Conservation (phyloP, 768 basidiomycete species). For the Roridomyces roridus region DNA sequence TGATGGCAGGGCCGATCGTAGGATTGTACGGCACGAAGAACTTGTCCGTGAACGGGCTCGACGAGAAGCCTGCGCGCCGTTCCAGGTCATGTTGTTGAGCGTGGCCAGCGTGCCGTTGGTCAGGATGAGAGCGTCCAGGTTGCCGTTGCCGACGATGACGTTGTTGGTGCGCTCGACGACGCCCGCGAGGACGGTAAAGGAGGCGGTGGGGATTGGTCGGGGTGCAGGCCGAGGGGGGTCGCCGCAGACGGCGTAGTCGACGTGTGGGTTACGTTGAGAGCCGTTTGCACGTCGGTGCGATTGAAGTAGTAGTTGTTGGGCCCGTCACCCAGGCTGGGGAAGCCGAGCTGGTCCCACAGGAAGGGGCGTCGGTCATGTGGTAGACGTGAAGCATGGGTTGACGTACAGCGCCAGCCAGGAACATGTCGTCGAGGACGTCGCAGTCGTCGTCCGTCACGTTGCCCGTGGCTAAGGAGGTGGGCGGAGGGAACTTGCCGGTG, state of each 20-base stretch:
- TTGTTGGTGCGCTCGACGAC: too few relatives aligned
- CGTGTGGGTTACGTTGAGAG: too few relatives aligned
- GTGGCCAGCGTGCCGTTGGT: constrained; percentile 12
- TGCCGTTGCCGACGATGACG: constrained; percentile 8
- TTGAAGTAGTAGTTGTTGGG: too few relatives aligned
- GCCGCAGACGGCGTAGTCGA: too few relatives aligned
- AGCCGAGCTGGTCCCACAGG: constrained; percentile 6
- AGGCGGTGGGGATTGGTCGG: too few relatives aligned
- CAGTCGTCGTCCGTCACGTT: constrained; percentile 3
- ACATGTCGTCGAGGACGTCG: constrained; percentile 1
- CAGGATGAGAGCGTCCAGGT: constrained; percentile 6
- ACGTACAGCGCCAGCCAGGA: constrained; percentile 2
- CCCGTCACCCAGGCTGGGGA: too few relatives aligned
- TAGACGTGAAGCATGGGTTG: constrained; percentile 9
- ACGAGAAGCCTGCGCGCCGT: constrained; percentile 9
- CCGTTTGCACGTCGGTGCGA: too few relatives aligned
- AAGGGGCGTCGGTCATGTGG: constrained; percentile 15
- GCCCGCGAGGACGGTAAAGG: too few relatives aligned
- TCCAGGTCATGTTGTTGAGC: too few relatives aligned
- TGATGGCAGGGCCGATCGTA: too few relatives aligned
- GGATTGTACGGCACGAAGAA: constrained; percentile 11
- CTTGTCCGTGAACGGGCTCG: constrained; percentile 11
- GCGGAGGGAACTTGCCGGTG: constrained; percentile 10
- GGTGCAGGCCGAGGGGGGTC: too few relatives aligned
- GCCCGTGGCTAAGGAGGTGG: constrained; percentile 7